These are phyloP conservation scores for Haematococcus lacustris DNA, from an alignment of 139 green algal genomes.

Conservation along the genomic window DNA sequence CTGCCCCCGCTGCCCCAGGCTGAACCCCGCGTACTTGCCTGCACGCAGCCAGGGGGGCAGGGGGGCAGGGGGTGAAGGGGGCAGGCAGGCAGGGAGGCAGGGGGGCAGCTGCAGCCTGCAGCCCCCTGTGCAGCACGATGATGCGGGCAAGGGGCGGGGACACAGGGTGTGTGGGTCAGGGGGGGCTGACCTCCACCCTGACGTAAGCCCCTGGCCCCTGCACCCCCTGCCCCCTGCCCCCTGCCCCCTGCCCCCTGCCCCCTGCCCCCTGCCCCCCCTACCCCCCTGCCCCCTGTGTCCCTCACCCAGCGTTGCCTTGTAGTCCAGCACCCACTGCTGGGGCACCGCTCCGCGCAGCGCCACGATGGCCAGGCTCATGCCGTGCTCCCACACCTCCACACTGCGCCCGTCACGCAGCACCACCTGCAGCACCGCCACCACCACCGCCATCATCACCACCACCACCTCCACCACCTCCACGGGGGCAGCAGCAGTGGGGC, in stretches of 20 bases:
- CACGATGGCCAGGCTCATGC: slow-evolving; percentile 44
- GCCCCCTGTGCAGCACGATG: neutral
- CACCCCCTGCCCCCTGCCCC: neutral
- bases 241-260: neutral
- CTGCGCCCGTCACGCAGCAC: neutral
- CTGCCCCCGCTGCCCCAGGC: slow-evolving; percentile 50
- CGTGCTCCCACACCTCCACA: slow-evolving; percentile 38
- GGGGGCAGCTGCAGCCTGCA: neutral
- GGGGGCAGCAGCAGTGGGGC: too few species aligned
- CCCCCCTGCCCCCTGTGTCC: neutral
- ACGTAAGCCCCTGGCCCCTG: neutral
- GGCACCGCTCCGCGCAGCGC: slow-evolving; percentile 58
- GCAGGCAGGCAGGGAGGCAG: neutral
- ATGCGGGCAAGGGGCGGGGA: neutral
- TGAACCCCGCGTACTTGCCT: slow-evolving; percentile 45
- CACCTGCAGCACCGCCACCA: too few species aligned
- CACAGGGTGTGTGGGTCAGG: neutral
- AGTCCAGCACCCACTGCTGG: slow-evolving; percentile 57
- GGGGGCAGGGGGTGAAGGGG: neutral
- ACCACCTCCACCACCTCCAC: too few species aligned
- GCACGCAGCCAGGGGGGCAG: slow-evolving; percentile 7
- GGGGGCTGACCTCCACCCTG: neutral
- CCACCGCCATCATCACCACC: too few species aligned
- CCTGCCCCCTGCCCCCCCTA: neutral
- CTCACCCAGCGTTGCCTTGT: slow-evolving; percentile 23